Evolutionary conservation across 345 rosid species (phyloP).

Genomic region (Salix caprea): DNA sequence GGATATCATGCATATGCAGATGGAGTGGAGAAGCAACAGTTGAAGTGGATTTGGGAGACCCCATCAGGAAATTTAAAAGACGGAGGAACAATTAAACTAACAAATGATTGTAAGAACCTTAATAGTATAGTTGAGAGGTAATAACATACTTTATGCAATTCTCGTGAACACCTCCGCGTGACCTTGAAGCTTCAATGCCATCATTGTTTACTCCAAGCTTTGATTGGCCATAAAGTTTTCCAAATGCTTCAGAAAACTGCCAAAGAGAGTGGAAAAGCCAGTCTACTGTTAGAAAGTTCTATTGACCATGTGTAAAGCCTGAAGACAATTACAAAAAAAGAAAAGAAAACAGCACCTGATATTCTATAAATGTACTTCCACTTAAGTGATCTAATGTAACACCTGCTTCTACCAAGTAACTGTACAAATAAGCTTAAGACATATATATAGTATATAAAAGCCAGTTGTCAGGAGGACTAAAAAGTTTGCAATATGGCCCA

Average conservation of each 20-base stretch:
- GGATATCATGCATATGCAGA: background rate
- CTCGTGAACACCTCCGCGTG: conserved; percentile 67
- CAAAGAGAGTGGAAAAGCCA: background rate
- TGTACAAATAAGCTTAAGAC: no score
- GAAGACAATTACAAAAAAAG: background rate
- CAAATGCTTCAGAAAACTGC: conserved; percentile 93
- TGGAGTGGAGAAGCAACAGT: background rate
- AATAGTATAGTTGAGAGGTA: background rate
- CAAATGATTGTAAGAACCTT: background rate
- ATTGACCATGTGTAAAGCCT: no score
- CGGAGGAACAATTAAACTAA: background rate
- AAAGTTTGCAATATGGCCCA: no score
- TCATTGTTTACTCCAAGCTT: conserved; percentile 63
- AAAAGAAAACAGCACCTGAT: background rate
- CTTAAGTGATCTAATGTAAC: background rate
- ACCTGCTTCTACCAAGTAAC: background rate
- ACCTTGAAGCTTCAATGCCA: conserved; percentile 48
- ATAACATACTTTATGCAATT: conserved; percentile 77
- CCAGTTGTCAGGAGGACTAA: no score
- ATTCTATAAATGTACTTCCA: background rate
- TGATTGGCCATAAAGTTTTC: conserved; percentile 86
- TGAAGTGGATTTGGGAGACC: background rate
- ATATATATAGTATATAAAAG: no score
- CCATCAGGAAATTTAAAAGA: background rate
- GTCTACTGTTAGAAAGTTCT: no score